Evolutionary conservation across 2,329 filamentous ascomycete genomes (phyloP).

Genomic region (Cercospora zeina): DNA sequence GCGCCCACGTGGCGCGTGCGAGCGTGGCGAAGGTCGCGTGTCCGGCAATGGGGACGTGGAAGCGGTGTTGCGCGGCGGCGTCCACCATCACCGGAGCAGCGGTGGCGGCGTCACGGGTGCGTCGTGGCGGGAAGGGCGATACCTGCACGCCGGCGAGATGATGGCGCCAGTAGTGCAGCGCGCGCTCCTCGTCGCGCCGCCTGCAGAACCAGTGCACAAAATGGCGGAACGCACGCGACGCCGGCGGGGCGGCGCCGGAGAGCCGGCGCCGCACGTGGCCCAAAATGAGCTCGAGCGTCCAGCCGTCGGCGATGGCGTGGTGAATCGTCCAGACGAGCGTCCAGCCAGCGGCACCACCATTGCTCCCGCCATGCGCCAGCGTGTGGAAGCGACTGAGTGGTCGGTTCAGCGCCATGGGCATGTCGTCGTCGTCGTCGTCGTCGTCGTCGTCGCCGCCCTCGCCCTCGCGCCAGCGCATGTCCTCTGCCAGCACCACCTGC

Average conservation of each 20-base stretch:
- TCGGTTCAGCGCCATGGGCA: not conserved
- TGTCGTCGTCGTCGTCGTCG: not conserved
- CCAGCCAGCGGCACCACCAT: not conserved
- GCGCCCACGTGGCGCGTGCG: conserved; percentile 16
- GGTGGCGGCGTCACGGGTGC: not conserved
- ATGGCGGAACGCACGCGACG: not conserved
- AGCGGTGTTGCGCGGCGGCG: not conserved
- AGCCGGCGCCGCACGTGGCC: conserved; percentile 30
- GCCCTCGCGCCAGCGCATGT: conserved; percentile 29
- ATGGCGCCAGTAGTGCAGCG: no score
- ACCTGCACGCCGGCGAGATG: no score
- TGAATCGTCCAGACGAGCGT: not conserved
- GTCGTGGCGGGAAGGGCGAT: no score
- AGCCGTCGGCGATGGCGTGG: conserved; percentile 9
- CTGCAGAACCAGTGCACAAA: not conserved
- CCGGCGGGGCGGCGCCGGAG: no score
- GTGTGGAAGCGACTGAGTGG: not conserved
- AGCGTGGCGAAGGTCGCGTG: conserved; percentile 11
- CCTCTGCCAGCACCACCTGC: conserved; percentile 6
- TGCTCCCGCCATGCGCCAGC: not conserved
- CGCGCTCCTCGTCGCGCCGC: no score
- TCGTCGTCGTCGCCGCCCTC: not conserved
- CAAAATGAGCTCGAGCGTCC: conserved; percentile 30
- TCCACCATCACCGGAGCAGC: not conserved
- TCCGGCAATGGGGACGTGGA: not conserved